Evolutionary conservation across 1,284 basidiomycete genomes (phyloP).

Genomic region (Sutorius eximius): DNA sequence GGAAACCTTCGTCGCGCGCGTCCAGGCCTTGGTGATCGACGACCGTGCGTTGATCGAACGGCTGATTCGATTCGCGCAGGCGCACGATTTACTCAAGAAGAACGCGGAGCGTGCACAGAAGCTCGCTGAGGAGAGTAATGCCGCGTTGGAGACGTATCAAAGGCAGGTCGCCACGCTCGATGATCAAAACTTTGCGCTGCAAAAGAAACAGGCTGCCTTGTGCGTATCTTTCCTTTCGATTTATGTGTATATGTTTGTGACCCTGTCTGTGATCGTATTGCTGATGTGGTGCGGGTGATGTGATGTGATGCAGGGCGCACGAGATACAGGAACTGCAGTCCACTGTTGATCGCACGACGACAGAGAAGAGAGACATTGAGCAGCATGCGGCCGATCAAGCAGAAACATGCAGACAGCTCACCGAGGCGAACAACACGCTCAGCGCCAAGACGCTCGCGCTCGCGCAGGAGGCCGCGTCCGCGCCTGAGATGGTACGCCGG

Average conservation of each 20-base stretch:
- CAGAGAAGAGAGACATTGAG: slow-evolving; percentile 71
- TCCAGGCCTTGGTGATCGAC: slow-evolving; percentile 77
- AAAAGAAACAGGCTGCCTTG: slow-evolving; percentile 53
- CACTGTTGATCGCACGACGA: slow-evolving; percentile 56
- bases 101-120: slow-evolving; percentile 89
- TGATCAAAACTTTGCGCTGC: slow-evolving; percentile 61
- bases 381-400: slow-evolving; percentile 67
- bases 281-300: slow-evolving; percentile 4
- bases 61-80: slow-evolving; percentile 78
- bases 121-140: slow-evolving; percentile 77
- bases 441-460: slow-evolving; percentile 71
- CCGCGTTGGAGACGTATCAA: slow-evolving; percentile 83
- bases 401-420: slow-evolving; percentile 67
- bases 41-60: slow-evolving; percentile 82
- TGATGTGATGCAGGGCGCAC: slow-evolving; percentile 51
- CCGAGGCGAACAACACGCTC: slow-evolving; percentile 73
- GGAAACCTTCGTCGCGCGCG: slow-evolving; percentile 72
- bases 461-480: slow-evolving; percentile 71
- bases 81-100: slow-evolving; percentile 84
- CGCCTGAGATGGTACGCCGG: slow-evolving; percentile 55
- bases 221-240: slow-evolving; percentile 39
- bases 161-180: slow-evolving; percentile 80
- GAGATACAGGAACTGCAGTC: slow-evolving; percentile 66
- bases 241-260: neutral
- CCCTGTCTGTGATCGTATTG: slow-evolving; percentile 8